Evolutionary conservation across 2,329 filamentous ascomycete genomes (phyloP), one percentile per base, ranked within the genome.

Genomic region (Stemphylium lycopersici): DNA sequence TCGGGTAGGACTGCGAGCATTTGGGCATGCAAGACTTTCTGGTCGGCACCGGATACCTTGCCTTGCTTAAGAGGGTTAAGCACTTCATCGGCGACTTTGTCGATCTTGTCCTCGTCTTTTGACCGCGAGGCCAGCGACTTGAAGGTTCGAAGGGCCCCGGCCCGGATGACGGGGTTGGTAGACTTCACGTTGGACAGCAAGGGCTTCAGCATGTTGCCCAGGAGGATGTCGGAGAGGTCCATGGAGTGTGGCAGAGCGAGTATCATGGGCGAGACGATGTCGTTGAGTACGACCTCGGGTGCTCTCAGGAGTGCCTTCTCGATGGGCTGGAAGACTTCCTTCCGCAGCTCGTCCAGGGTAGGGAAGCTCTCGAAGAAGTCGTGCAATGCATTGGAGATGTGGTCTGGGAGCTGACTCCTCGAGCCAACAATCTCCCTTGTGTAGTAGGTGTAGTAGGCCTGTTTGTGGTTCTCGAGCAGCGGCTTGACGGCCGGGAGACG

Each of bases 111-210:
- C 32, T 81, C 79, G 59, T 90, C 83, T 42, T 78, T 72, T 62
- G 86, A 90, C 62, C 84, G 83, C 37, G 78, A 74, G 26, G 90
- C 84, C n/a, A 93, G 80, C 8, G 84, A 83, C 60, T 83, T 82
- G 72, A 98, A 96, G 6, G 89, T 89, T 34, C 83, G 81, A 18
- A 93, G 77, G 7, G 90, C 90, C 20, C 91, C 92, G 58, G 84
- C 84, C 51, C 93, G 87, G 58, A 97, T 91, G 2, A 77, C 76
- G 12, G 85, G 79, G 72, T 96, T 98, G 68, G 90, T 93, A 1
- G 95, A 98, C 75, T 96, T 97, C 74, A 93, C 82, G 70, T 92
- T 96, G 36, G 91, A 87, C n/a, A 98, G 77, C 11, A 99, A 79
- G 5, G 92, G 91, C 74, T 96, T 98, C 33, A 96, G 76, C 32